These are phyloP conservation scores for Eucalyptus cladocalyx DNA, from an alignment of 345 rosid genomes.

Conservation along the genomic window DNA sequence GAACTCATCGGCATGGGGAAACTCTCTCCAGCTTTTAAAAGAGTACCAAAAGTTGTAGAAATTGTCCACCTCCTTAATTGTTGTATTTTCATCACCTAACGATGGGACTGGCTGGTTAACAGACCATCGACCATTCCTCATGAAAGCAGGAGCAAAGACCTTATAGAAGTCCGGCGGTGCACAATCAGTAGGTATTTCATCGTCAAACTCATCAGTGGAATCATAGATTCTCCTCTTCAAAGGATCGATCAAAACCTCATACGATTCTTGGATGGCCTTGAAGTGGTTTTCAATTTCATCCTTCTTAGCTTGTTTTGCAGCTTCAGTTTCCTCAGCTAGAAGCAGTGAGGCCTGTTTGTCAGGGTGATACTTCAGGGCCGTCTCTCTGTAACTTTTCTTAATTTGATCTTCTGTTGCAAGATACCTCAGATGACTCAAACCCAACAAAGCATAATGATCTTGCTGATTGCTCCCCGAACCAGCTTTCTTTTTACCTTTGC, in stretches of 20 bases:
- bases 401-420: slow-evolving; percentile 99
- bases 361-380: slow-evolving; percentile 90
- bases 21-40: slow-evolving; percentile 98
- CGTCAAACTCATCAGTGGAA: slow-evolving; percentile 96
- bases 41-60: slow-evolving; percentile 88
- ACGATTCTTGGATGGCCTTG: slow-evolving; percentile 89
- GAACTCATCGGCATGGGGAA: slow-evolving; percentile 93
- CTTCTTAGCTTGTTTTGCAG: slow-evolving; percentile 87
- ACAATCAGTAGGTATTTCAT: slow-evolving; percentile 86
- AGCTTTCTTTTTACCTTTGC: slow-evolving; percentile 83
- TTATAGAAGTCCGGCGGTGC: slow-evolving; percentile 83
- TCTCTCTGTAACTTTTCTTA: slow-evolving; percentile 79
- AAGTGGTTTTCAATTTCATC: slow-evolving; percentile 86
- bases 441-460: slow-evolving; percentile 91
- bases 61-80: slow-evolving; percentile 59
- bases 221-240: slow-evolving; percentile 84
- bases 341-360: slow-evolving; percentile 89
- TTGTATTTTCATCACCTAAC: slow-evolving; percentile 60
- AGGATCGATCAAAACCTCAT: slow-evolving; percentile 86
- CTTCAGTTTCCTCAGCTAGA: slow-evolving; percentile 82
- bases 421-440: slow-evolving; percentile 84
- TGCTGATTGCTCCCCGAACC: slow-evolving; percentile 62
- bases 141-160: slow-evolving; percentile 95
- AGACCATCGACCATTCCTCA: slow-evolving; percentile 98
- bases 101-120: slow-evolving; percentile 67